These are phyloP conservation scores for Schizophyllum amplum DNA, from an alignment of 1,284 basidiomycete species.

Conservation along the genomic window DNA sequence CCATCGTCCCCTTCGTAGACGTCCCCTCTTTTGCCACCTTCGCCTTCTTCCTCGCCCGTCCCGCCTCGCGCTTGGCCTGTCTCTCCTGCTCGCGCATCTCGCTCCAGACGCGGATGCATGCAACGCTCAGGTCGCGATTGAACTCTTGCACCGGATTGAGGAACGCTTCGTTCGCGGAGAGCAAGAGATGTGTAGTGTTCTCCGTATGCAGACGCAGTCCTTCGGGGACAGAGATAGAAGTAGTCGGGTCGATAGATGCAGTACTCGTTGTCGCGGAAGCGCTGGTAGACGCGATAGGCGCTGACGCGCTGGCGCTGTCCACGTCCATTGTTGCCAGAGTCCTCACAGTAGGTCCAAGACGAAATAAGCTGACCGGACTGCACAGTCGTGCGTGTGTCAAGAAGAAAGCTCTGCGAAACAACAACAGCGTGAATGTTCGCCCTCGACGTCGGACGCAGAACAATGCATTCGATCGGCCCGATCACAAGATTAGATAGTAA, in stretches of 20 bases:
- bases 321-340: not conserved
- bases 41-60: slow-evolving; percentile 16
- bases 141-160: slow-evolving; percentile 98
- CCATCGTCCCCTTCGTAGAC: slow-evolving; percentile 25
- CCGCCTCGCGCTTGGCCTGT: slow-evolving; percentile 41
- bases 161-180: slow-evolving; percentile 81
- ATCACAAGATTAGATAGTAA: not conserved
- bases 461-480: not conserved
- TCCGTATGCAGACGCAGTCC: slow-evolving; percentile 80
- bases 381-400: not conserved
- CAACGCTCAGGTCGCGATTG: slow-evolving; percentile 90
- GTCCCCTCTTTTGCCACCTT: slow-evolving; percentile 38
- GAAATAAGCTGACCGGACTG: not conserved
- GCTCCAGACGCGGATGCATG: slow-evolving; percentile 83
- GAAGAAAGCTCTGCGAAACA: not conserved
- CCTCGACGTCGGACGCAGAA: not conserved
- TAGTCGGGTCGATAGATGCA: not conserved
- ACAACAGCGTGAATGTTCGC: not conserved
- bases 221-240: slow-evolving; percentile 45
- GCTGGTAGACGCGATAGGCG: not conserved
- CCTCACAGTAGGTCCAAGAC: not conserved
- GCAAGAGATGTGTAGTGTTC: slow-evolving; percentile 76
- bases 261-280: not conserved
- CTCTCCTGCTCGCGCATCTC: slow-evolving; percentile 26
- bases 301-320: not conserved